Evolutionary conservation across 2,329 filamentous ascomycete genomes (phyloP).

Genomic region (Neocucurbitaria cava): DNA sequence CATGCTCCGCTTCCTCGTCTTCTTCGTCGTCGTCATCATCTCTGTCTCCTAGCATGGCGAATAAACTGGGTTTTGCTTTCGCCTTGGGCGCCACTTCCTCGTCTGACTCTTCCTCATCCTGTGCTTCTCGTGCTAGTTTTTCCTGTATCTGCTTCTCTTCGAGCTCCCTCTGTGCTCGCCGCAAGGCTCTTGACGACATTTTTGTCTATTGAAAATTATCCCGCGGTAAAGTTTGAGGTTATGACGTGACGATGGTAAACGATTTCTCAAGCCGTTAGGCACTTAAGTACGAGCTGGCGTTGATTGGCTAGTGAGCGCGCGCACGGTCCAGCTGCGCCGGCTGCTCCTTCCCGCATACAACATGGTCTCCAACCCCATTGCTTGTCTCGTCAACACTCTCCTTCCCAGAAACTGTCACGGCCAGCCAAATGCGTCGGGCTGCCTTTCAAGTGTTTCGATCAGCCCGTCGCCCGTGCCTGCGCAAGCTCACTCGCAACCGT

Average conservation of each 20-base stretch:
- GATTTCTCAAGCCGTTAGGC: conserved; percentile 4
- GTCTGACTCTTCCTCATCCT: conserved; percentile 49
- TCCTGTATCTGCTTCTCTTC: conserved; percentile 62
- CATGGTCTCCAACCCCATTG: conserved; percentile 10
- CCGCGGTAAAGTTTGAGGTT: conserved; percentile 12
- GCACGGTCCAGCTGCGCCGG: not conserved
- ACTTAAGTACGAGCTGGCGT: conserved; percentile 13
- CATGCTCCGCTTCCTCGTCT: conserved; percentile 13
- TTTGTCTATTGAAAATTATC: conserved; percentile 10
- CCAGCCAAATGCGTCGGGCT: conserved; percentile 73
- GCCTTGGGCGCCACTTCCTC: conserved; percentile 42
- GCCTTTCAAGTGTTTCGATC: conserved; percentile 72
- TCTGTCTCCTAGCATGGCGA: conserved; percentile 54
- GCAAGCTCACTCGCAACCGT: conserved; percentile 63
- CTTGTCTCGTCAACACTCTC: conserved; percentile 13
- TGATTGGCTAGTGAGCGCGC: conserved; percentile 14
- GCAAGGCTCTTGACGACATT: conserved; percentile 72
- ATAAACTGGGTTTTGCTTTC: conserved; percentile 51
- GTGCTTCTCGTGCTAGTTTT: conserved; percentile 42
- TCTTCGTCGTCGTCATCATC: conserved; percentile 46
- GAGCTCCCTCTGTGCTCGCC: conserved; percentile 68
- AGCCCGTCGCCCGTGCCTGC: conserved; percentile 69
- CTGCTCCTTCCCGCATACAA: not conserved
- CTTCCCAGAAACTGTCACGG: conserved; percentile 14
- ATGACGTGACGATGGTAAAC: conserved; percentile 25